Conservation (phyloP, 164 flowering plant genomes). For the Amborella trichopoda region DNA sequence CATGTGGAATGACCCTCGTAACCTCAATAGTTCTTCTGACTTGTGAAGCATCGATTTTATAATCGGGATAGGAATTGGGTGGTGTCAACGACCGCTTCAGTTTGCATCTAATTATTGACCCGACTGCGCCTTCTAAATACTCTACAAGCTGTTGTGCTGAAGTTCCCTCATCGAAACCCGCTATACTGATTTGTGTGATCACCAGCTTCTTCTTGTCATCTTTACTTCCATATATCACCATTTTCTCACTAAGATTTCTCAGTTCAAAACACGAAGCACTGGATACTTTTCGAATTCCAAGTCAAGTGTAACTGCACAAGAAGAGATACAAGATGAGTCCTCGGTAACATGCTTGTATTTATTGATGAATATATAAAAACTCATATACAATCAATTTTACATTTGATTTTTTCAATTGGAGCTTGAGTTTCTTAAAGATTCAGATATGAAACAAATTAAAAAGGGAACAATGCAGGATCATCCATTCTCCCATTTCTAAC, state of each 20-base stretch:
- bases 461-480: too few species aligned
- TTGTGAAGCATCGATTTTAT: slow-evolving; percentile 13
- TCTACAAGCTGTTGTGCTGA: slow-evolving; percentile 36
- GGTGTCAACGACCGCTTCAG: slow-evolving; percentile 87
- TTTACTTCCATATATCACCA: slow-evolving; percentile 21
- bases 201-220: slow-evolving; percentile 15
- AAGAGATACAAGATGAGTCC: too few species aligned
- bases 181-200: slow-evolving; percentile 54
- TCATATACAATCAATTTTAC: too few species aligned
- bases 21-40: slow-evolving; percentile 19
- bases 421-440: too few species aligned
- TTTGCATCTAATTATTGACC: slow-evolving; percentile 61
- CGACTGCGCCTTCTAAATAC: slow-evolving; percentile 44
- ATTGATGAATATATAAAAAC: too few species aligned
- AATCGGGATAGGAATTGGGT: slow-evolving; percentile 52
- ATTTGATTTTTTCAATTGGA: too few species aligned
- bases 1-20: slow-evolving; percentile 72
- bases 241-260: slow-evolving; percentile 5
- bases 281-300: too few species aligned
- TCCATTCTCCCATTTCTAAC: too few species aligned
- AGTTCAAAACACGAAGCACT: neutral
- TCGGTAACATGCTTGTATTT: too few species aligned
- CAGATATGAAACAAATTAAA: too few species aligned
- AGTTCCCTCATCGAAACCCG: slow-evolving; percentile 44
- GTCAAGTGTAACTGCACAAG: too few species aligned